A percentile compares a stretch with the other conserved stretches of the same genome.
Conservation (phyloP, 2,329 filamentous ascomycete genomes). For the Corinectria fuckeliana region DNA sequence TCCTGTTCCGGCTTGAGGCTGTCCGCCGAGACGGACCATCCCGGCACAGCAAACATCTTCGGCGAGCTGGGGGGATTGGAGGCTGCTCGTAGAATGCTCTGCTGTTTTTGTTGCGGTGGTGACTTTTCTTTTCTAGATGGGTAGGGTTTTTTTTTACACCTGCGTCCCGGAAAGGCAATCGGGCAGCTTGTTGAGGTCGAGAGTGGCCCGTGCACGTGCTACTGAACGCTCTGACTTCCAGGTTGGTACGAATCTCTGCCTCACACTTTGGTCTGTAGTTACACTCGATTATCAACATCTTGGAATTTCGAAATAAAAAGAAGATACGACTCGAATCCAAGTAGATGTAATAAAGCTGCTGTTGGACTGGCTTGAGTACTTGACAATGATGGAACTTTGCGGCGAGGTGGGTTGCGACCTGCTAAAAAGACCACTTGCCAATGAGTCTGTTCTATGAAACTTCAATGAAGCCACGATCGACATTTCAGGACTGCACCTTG, state of each 20-base stretch:
- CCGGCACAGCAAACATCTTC: slow-evolving; percentile 88
- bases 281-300: no score
- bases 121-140: slow-evolving; percentile 14
- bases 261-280: no score
- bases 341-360: no score
- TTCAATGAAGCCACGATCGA: no score
- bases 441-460: no score
- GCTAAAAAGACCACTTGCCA: no score
- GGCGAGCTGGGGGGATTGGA: not conserved
- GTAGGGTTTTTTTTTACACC: slow-evolving; percentile 12
- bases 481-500: no score
- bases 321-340: no score
- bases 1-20: slow-evolving; percentile 72
- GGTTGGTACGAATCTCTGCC: not conserved
- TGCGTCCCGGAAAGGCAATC: not conserved
- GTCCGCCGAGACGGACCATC: slow-evolving; percentile 83
- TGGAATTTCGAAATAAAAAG: no score
- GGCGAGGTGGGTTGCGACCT: no score
- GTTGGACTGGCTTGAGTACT: no score
- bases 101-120: slow-evolving; percentile 15
- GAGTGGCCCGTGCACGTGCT: not conserved
- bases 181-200: not conserved
- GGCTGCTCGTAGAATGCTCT: slow-evolving; percentile 14
- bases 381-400: no score
- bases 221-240: not conserved